Conservation (phyloP, 202 grass and related monocot genomes). For the Eragrostis tef region DNA sequence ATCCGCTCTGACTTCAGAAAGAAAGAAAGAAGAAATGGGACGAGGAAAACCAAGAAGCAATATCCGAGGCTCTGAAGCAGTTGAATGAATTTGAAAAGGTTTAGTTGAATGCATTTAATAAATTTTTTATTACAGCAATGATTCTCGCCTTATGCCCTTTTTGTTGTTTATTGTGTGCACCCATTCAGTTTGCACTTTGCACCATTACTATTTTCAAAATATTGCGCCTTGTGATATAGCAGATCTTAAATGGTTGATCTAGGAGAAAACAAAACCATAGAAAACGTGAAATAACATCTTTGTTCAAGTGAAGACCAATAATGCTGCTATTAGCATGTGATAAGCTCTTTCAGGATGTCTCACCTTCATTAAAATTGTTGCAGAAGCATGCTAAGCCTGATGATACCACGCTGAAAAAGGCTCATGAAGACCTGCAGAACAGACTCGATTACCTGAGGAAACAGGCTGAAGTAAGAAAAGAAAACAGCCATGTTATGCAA, state of each 20-base stretch:
- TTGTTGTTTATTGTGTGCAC: constrained; percentile 28
- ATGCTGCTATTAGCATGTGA: not conserved
- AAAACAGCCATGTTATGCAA: not conserved
- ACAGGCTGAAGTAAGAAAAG: constrained; percentile 81
- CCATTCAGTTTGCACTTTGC: constrained; percentile 30
- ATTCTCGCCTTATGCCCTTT: constrained; percentile 19
- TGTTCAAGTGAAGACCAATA: constrained; percentile 26
- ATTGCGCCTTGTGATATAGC: constrained; percentile 7
- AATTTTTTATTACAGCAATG: constrained; percentile 16
- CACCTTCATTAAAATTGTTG: constrained; percentile 44
- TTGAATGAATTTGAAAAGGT: constrained; percentile 99
- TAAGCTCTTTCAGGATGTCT: constrained; percentile 14
- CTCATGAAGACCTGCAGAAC: constrained; percentile 77
- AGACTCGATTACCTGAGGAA: constrained; percentile 91
- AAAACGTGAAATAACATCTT: constrained; percentile 13
- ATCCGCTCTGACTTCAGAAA: constrained; percentile 58
- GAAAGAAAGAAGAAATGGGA: constrained; percentile 98
- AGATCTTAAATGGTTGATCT: constrained; percentile 21
- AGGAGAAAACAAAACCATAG: constrained; percentile 1
- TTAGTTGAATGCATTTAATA: not conserved
- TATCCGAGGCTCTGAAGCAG: constrained; percentile 76
- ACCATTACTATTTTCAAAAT: constrained; percentile 23
- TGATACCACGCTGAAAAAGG: constrained; percentile 71
- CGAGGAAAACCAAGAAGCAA: constrained; percentile 95
- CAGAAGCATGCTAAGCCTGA: constrained; percentile 77